These are phyloP conservation scores for Yarrowia porcina DNA, from an alignment of 805 yeast genomes.

Conservation along the genomic window DNA sequence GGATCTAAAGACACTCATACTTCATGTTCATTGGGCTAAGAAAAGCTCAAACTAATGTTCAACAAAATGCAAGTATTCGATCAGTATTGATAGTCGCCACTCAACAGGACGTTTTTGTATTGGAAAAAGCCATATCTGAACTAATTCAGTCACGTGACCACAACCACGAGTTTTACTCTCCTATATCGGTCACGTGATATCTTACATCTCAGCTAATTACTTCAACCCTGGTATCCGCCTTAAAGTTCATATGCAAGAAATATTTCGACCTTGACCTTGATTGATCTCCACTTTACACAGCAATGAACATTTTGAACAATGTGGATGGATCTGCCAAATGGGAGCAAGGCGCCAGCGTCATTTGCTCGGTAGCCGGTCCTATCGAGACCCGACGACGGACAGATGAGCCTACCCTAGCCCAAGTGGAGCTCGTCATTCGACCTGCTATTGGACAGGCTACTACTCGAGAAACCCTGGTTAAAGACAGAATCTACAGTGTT, in stretches of 20 bases:
- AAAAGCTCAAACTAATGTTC: no score
- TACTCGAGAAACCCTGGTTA: constrained; percentile 71
- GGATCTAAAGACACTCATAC: no score
- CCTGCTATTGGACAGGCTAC: constrained; percentile 75
- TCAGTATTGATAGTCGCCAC: no score
- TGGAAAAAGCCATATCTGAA: no score
- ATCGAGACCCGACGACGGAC: constrained; percentile 79
- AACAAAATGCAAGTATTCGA: no score
- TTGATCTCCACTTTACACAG: not conserved
- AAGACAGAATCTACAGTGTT: constrained; percentile 63
- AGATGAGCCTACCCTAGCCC: constrained; percentile 75
- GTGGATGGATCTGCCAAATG: constrained; percentile 81
- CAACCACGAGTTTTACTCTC: no score
- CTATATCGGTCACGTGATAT: not conserved
- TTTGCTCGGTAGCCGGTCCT: constrained; percentile 87
- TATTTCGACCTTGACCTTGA: not conserved
- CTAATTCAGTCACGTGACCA: no score
- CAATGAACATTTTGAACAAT: constrained; percentile 11
- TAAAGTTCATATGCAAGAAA: constrained; percentile 13
- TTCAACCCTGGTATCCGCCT: not conserved
- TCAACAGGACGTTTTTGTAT: no score
- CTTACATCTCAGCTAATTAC: no score
- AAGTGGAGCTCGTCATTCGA: constrained; percentile 71
- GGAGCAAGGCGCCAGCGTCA: constrained; percentile 52
- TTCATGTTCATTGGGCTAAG: no score